A percentile compares a stretch with the other conserved stretches of the same genome.
These are phyloP conservation scores for Cladorrhinum sp. DNA, from an alignment of 2,329 filamentous ascomycete species.

Conservation along the genomic window DNA sequence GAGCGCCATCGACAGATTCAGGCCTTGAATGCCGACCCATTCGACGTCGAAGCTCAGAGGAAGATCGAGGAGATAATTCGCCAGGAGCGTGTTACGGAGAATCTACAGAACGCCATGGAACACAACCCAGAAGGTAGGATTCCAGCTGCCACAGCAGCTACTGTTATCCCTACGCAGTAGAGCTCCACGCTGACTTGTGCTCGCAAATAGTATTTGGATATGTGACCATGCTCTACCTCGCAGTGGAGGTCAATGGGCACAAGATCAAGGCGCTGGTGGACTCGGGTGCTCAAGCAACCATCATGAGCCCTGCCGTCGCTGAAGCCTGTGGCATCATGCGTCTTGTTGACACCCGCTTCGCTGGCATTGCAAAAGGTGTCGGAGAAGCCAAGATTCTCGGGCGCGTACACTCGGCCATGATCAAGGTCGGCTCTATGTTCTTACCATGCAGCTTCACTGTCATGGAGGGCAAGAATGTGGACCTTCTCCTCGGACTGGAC, in stretches of 20 bases:
- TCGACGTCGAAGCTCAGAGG: constrained; percentile 85
- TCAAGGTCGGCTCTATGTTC: constrained; percentile 84
- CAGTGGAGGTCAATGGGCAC: constrained; percentile 89
- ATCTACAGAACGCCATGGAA: constrained; percentile 93
- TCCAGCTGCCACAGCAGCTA: not conserved
- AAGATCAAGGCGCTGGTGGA: constrained; percentile 96
- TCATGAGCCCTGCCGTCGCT: constrained; percentile 94
- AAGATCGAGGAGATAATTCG: constrained; percentile 97
- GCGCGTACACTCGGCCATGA: constrained; percentile 90
- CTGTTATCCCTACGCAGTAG: not conserved
- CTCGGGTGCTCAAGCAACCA: constrained; percentile 94
- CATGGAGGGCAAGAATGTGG: constrained; percentile 98
- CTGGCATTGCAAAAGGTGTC: constrained; percentile 87
- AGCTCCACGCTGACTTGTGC: constrained; percentile 11
- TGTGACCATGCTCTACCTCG: constrained; percentile 94
- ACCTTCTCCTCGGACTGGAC: constrained; percentile 87
- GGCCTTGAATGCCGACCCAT: constrained; percentile 86
- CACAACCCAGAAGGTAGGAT: constrained; percentile 86
- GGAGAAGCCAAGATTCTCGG: constrained; percentile 93
- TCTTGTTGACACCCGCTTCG: constrained; percentile 86
- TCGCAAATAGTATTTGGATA: constrained; percentile 74
- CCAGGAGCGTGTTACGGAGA: constrained; percentile 90
- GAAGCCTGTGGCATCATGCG: constrained; percentile 94
- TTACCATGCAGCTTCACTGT: constrained; percentile 96
- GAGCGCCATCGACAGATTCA: constrained; percentile 81